Evolutionary conservation across 1,284 basidiomycete genomes (phyloP).

Genomic region (Afroboletus lepidellus): DNA sequence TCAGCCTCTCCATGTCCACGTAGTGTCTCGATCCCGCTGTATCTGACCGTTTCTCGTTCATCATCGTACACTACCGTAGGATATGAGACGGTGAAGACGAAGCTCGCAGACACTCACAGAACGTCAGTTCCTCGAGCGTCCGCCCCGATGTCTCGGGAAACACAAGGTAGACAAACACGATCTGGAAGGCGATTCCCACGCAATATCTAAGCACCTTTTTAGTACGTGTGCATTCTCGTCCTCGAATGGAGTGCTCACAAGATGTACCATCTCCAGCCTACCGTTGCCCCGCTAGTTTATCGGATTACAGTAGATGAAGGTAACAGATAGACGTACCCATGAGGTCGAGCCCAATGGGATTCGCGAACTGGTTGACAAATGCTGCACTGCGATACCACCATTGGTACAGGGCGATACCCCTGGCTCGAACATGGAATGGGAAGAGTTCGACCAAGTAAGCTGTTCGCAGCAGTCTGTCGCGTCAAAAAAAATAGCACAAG

Average conservation of each 20-base stretch:
- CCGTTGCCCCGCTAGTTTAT: neutral
- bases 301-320: no score
- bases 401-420: constrained; percentile 17
- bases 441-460: constrained; percentile 29
- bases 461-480: neutral
- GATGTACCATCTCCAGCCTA: constrained; percentile 22
- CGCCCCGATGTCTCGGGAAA: no score
- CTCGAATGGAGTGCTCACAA: constrained; percentile 5
- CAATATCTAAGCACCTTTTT: neutral
- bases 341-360: constrained; percentile 19
- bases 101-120: no score
- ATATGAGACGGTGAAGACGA: no score
- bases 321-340: constrained; percentile 1
- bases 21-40: neutral
- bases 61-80: neutral
- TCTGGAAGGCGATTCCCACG: neutral
- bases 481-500: neutral
- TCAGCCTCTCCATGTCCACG: neutral
- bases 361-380: constrained; percentile 12
- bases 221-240: no score
- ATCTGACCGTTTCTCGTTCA: neutral
- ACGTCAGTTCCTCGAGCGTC: no score
- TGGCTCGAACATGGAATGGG: constrained; percentile 19
- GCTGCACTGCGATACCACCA: constrained; percentile 9
- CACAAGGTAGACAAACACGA: no score